Evolutionary conservation across 331 rosid genomes (phyloP).

Genomic region (Dryas integrifolia): DNA sequence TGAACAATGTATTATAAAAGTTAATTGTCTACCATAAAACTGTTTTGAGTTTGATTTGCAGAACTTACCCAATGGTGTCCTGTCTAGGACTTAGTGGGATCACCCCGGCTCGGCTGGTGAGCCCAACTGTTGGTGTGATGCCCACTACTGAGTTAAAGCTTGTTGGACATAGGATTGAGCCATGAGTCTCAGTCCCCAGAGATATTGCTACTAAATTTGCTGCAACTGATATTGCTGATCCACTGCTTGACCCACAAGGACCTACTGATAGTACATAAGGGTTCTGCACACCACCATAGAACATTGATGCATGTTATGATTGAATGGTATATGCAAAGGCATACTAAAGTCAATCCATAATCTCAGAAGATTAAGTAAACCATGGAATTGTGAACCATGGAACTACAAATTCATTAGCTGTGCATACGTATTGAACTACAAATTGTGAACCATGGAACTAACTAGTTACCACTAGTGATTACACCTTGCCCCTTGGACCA

Average conservation of each 20-base stretch:
- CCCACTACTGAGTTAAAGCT: slow-evolving; percentile 9
- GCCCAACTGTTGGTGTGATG: slow-evolving; percentile 9
- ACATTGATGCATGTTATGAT: not conserved
- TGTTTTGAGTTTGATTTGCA: not conserved
- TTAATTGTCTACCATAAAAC: too few relatives aligned
- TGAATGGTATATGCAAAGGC: too few relatives aligned
- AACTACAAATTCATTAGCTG: not conserved
- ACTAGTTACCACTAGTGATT: too few relatives aligned
- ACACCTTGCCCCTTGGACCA: too few relatives aligned
- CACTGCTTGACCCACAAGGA: slow-evolving; percentile 17
- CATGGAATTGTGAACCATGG: too few relatives aligned
- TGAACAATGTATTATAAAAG: too few relatives aligned
- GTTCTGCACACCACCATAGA: slow-evolving; percentile 1
- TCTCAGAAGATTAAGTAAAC: too few relatives aligned
- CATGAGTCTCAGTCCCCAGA: slow-evolving; percentile 4
- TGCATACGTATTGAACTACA: not conserved
- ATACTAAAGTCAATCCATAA: not conserved
- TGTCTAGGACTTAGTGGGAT: slow-evolving; percentile 6
- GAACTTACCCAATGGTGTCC: slow-evolving; percentile 6
- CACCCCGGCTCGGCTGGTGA: slow-evolving; percentile 6
- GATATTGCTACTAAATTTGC: slow-evolving; percentile 11
- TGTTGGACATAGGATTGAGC: not conserved
- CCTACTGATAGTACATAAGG: slow-evolving; percentile 14
- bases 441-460: too few relatives aligned
- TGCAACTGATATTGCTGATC: slow-evolving; percentile 9